Evolutionary conservation across 106 monocot species (phyloP), one percentile per base, ranked within the genome.

Genomic region (Vanilla planifolia): DNA sequence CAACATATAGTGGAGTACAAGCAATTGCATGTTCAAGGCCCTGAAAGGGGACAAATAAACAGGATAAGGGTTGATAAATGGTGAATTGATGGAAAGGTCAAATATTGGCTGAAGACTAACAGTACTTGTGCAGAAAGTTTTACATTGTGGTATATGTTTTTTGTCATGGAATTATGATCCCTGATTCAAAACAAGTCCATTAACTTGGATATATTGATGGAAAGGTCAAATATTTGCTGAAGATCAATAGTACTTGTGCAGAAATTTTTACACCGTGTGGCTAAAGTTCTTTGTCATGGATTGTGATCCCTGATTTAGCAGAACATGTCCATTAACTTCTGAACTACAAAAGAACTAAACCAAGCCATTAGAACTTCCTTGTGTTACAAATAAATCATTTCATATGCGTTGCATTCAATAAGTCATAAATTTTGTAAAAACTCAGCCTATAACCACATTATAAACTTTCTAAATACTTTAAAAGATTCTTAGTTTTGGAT

Each of bases 101-200:
- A 14, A 53, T 53, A 10, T 15, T 35, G 33, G 8, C 19, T 8
- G 57, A 35, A 20, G 19, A 34, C 20, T 29, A 43, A 48, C 2
- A 4, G 25, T 71, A 92, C 92, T 83, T 83, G 90, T 33, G 86
- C 96, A 43, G 87, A 84, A 55, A 96, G 70, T 70, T 85, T 96
- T 22, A 87, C 70, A 59, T 83, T 81, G 46, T 87, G 90, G 91
- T 73, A 87, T 96, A 21, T 87, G 69, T 66, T 91, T 71, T 72
- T 96, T 96, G 69, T 96, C 84, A 73, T 91, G 96, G 26, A 62
- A 21, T 64, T 91, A 87, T 42, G 90, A 67, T 23, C 96, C 96
- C 96, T 92, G 63, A 30, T 25, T 42, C 26, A 63, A 47, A 16
- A 14, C 62, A 24, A 19, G 23, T 19, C 6, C 21, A 6, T 22